Base-by-base conservation (phyloP, 768 basidiomycete genomes). In the Pulveroboletus sp. region DNA sequence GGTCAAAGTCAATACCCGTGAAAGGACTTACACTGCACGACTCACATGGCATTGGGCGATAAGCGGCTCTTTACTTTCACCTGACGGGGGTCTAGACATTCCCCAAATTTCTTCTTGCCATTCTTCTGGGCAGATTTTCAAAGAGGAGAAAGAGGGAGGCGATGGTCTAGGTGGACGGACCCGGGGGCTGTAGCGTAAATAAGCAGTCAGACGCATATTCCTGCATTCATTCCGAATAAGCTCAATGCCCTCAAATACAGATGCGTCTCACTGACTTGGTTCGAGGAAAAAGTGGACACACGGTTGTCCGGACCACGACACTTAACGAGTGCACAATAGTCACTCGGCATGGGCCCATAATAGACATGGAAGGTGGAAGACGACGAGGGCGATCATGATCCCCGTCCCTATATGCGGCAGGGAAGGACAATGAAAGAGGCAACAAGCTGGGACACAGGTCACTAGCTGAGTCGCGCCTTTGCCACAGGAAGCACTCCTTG, bases 41-140 rank as follows among this genome's bases (percentile, higher is more conserved):
- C 67, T 58, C 56, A 70, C 68, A 48, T 67, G 65, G 35, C 67
- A 68, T 39, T 67, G 56, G 12, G 64, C 68, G 12, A 42, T 38
- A 10, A 58, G 57, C 17, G 55, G 47, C 0, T 49, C 50, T 12
- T 43, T 46, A 27, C n/a, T 50, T 24, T 52, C 48, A 11, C 17
- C 41, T 2, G 54, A 42, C 26, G 56, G 15, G 5, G 12, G 17
- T 43, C 57, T 51, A 17, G 54, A 51, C 51, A 68, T 62, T 9
- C 58, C 55, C 67, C 67, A 68, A 41, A 62, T 60, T 12, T 70
- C 62, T 45, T 68, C 64, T 40, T 59, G 62, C 67, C 67, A 68
- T 46, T 70, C 68, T 17, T 68, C 68, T 14, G 68, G 67, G 31
- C 39, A 55, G 10, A 51, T 33, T 49, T 68, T 68, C 36, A 69